These are phyloP conservation scores for Botryosphaeria agaves DNA, from an alignment of 2,329 filamentous ascomycete genomes.

Conservation along the genomic window DNA sequence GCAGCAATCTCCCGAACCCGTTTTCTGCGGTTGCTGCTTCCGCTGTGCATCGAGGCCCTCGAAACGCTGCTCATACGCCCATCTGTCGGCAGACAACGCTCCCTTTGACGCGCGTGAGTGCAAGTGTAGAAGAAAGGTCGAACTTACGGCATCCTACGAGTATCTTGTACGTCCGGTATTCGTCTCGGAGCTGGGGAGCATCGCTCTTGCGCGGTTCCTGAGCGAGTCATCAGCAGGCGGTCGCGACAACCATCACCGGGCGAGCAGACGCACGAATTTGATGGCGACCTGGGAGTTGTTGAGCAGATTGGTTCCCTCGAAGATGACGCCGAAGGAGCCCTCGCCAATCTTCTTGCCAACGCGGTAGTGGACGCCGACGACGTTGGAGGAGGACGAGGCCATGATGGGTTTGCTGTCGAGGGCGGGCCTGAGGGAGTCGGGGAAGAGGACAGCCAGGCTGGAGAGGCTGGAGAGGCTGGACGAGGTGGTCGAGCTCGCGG, in stretches of 20 bases:
- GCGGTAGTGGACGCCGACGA: conserved; percentile 95
- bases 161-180: conserved; percentile 99
- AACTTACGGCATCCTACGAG: conserved; percentile 94
- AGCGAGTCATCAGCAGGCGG: not conserved
- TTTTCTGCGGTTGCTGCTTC: no score
- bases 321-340: conserved; percentile 96
- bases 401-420: conserved; percentile 40
- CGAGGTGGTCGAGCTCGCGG: no score
- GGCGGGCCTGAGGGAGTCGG: no score
- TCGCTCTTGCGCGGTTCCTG: conserved; percentile 98
- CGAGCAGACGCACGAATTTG: conserved; percentile 65
- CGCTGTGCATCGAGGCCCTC: no score
- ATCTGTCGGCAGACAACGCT: not conserved
- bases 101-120: conserved; percentile 5
- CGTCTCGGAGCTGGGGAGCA: conserved; percentile 91
- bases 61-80: no score
- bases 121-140: conserved; percentile 6
- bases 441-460: no score
- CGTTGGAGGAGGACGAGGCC: conserved; percentile 85
- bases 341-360: conserved; percentile 99
- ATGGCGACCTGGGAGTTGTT: conserved; percentile 99
- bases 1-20: no score
- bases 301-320: conserved; percentile 93
- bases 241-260: conserved; percentile 1
- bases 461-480: no score